Conservation (phyloP, 2,329 filamentous ascomycete genomes). For the Lachnellula willkommii region DNA sequence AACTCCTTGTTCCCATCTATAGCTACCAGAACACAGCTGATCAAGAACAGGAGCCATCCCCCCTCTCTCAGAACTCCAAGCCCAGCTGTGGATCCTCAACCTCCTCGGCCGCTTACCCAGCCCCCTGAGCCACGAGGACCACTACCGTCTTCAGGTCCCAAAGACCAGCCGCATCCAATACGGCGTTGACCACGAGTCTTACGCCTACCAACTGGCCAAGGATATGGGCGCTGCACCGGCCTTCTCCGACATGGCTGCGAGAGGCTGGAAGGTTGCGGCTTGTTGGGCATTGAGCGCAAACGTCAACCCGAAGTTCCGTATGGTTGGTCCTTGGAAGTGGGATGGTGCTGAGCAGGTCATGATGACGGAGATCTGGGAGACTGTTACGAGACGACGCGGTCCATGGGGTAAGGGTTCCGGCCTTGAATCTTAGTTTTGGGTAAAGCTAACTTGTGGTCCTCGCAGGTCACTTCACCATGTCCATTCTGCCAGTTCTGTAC, state of each 20-base stretch:
- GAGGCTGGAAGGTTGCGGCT: constrained; percentile 30
- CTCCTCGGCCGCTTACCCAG: constrained; percentile 33
- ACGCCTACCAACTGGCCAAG: constrained; percentile 45
- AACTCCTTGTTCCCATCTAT: not conserved
- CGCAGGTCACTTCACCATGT: not conserved
- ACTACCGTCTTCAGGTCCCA: constrained; percentile 32
- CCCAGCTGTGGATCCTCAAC: constrained; percentile 42
- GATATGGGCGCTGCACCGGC: constrained; percentile 42
- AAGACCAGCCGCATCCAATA: constrained; percentile 34
- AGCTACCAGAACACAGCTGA: not conserved
- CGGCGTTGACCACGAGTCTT: constrained; percentile 46
- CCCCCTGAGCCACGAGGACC: constrained; percentile 32
- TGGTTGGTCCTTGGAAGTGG: constrained; percentile 27
- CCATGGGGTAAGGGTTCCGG: not conserved
- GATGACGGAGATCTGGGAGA: constrained; percentile 10
- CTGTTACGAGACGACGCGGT: not conserved
- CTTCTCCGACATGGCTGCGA: constrained; percentile 30
- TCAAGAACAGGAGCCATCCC: constrained; percentile 39
- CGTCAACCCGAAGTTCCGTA: constrained; percentile 45
- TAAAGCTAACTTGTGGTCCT: too few species aligned
- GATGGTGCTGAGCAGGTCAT: constrained; percentile 7
- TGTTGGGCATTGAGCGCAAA: constrained; percentile 46
- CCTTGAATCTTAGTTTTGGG: too few species aligned
- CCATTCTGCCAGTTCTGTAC: not conserved
- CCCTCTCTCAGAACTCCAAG: constrained; percentile 44